Percentiles rank a stretch among this genome's conserved stretches.
These are phyloP conservation scores for Paracamarosporium sp. DNA, from an alignment of 2,329 filamentous ascomycete species.

Conservation along the genomic window DNA sequence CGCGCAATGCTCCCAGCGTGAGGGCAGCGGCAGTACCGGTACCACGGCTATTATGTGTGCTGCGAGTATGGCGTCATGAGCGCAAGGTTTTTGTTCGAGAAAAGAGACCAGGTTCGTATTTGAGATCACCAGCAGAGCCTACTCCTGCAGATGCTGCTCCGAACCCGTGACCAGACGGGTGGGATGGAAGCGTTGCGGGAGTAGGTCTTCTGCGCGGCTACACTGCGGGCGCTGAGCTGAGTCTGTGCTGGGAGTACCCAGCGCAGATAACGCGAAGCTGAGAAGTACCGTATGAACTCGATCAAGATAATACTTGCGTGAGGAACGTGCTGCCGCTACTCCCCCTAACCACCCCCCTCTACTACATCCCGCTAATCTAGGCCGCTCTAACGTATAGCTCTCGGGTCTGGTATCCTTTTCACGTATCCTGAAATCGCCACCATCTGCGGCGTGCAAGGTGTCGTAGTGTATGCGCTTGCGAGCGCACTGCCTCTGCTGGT, in stretches of 20 bases:
- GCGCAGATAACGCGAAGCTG: slow-evolving; percentile 69
- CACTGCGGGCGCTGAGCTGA: slow-evolving; percentile 83
- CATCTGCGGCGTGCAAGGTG: slow-evolving; percentile 78
- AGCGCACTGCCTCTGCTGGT: slow-evolving; percentile 75
- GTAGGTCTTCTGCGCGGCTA: slow-evolving; percentile 58
- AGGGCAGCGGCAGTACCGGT: slow-evolving; percentile 70
- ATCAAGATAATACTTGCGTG: slow-evolving; percentile 99
- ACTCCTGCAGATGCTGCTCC: slow-evolving; percentile 14
- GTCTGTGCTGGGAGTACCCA: slow-evolving; percentile 9
- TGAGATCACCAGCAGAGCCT: slow-evolving; percentile 44
- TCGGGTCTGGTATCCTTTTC: slow-evolving; percentile 84
- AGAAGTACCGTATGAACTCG: slow-evolving; percentile 96
- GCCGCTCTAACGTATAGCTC: slow-evolving; percentile 60
- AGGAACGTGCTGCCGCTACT: slow-evolving; percentile 93
- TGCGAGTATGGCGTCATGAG: slow-evolving; percentile 13
- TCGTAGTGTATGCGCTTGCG: slow-evolving; percentile 76
- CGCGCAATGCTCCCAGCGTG: slow-evolving; percentile 42
- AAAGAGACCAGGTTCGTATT: slow-evolving; percentile 47
- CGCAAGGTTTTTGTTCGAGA: slow-evolving; percentile 18
- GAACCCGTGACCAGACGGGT: neutral
- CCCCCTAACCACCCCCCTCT: slow-evolving; percentile 50
- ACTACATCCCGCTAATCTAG: slow-evolving; percentile 42
- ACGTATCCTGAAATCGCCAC: slow-evolving; percentile 82
- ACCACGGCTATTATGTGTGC: slow-evolving; percentile 19
- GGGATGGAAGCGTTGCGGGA: slow-evolving; percentile 12